Evolutionary conservation across 2,329 filamentous ascomycete genomes (phyloP).

Genomic region (Hypoxylon sp.): DNA sequence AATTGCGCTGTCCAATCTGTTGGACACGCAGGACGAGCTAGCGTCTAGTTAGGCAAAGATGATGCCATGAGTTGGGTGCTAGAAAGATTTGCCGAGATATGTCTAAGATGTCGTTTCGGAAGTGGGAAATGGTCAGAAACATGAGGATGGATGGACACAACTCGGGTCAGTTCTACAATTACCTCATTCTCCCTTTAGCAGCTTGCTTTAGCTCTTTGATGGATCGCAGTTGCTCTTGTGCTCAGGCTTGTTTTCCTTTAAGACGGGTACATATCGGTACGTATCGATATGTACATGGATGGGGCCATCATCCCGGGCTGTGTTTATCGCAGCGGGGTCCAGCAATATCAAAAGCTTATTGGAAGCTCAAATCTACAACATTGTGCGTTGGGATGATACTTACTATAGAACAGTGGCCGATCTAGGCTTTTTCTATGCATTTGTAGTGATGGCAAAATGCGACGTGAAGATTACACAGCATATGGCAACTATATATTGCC

Average conservation of each 20-base stretch:
- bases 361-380: constrained; percentile 1
- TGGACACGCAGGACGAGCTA: constrained; percentile 28
- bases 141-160: not conserved
- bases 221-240: constrained; percentile 19
- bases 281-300: constrained; percentile 24
- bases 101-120: not conserved
- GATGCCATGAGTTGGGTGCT: constrained; percentile 37
- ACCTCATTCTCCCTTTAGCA: constrained; percentile 23
- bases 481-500: constrained; percentile 25
- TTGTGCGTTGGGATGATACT: constrained; percentile 5
- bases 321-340: constrained; percentile 31
- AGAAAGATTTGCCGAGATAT: constrained; percentile 25
- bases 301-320: constrained; percentile 21
- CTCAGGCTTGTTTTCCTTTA: not conserved
- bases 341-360: constrained; percentile 23
- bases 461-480: constrained; percentile 24
- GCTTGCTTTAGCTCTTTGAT: constrained; percentile 25
- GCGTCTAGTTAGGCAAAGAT: constrained; percentile 37
- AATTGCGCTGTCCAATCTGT: constrained; percentile 37
- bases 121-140: constrained; percentile 1
- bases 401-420: constrained; percentile 17
- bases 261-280: constrained; percentile 3
- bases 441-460: constrained; percentile 14
- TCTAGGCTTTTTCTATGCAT: constrained; percentile 22
- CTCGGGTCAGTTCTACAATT: constrained; percentile 17